Conservation (phyloP, 768 basidiomycete species). For the Suillus tomentosus region DNA sequence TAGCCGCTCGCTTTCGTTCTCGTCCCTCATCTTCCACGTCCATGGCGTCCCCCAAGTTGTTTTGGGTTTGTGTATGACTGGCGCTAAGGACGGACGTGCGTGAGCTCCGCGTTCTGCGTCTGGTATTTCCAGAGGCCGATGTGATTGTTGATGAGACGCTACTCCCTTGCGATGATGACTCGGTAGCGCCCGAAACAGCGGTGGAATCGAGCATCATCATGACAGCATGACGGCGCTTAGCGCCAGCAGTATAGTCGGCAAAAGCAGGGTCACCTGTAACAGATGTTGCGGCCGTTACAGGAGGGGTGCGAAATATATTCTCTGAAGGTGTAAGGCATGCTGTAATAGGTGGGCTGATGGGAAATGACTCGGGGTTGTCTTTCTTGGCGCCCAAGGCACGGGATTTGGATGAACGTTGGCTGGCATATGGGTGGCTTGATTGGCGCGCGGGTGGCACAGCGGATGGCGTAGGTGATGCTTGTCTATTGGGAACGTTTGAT, state of each 20-base stretch:
- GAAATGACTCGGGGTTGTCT: conserved; percentile 25
- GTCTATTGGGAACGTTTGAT: conserved; percentile 20
- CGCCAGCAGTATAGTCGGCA: conserved; percentile 48
- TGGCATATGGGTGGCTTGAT: conserved; percentile 14
- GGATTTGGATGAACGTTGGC: conserved; percentile 32
- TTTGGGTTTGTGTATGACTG: conserved; percentile 42
- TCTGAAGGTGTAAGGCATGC: conserved; percentile 31
- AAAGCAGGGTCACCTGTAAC: conserved; percentile 33
- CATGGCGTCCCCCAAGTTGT: conserved; percentile 54
- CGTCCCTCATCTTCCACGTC: conserved; percentile 77
- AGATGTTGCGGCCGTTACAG: conserved; percentile 25
- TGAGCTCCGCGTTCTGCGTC: conserved; percentile 59
- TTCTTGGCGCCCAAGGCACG: conserved; percentile 31
- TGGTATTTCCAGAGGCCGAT: conserved; percentile 34
- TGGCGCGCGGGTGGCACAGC: conserved; percentile 19
- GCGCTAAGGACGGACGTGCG: conserved; percentile 35
- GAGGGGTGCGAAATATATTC: conserved; percentile 30
- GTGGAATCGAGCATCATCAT: conserved; percentile 75
- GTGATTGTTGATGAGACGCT: conserved; percentile 24
- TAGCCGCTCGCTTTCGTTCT: conserved; percentile 72
- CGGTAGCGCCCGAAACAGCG: conserved; percentile 39
- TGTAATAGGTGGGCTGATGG: conserved; percentile 22
- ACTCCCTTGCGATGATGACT: conserved; percentile 39
- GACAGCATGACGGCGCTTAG: conserved; percentile 75
- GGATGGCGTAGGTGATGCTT: conserved; percentile 30